These are phyloP conservation scores for Pigoraptor vietnamica DNA, from an alignment of 78 protist species.

Conservation along the genomic window DNA sequence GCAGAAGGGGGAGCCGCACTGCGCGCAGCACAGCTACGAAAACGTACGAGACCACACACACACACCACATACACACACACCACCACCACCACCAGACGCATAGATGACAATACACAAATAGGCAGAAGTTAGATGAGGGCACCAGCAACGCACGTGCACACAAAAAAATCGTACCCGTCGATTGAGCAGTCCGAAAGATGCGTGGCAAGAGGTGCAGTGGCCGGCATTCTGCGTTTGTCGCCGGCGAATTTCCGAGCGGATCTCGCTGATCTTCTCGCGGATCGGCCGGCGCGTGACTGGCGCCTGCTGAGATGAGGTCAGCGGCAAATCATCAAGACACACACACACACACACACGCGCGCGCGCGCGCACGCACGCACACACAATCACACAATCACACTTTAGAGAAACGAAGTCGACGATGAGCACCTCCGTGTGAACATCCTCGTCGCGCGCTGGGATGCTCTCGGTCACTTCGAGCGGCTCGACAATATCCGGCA, in stretches of 20 bases:
- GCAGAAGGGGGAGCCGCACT: not conserved
- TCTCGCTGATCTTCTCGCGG: not conserved
- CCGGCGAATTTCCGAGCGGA: not conserved
- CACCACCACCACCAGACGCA: too few species aligned
- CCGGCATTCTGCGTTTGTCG: not conserved
- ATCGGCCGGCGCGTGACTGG: not conserved
- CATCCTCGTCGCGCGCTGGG: too few species aligned
- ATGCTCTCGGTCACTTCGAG: too few species aligned
- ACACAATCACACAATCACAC: too few species aligned
- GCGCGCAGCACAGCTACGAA: not conserved
- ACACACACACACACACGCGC: not conserved
- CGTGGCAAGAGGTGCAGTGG: not conserved
- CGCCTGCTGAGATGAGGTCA: not conserved
- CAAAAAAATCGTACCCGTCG: not conserved
- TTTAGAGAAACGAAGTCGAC: too few species aligned
- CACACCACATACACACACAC: too few species aligned
- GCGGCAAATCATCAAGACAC: not conserved
- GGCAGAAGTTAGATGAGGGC: not conserved
- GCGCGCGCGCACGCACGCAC: too few species aligned
- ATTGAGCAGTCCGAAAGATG: not conserved
- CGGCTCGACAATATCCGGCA: too few species aligned
- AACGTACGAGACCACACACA: too few species aligned
- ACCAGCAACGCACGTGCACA: not conserved
- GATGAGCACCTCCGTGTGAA: too few species aligned
- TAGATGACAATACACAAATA: not conserved